Evolutionary conservation across 2,329 filamentous ascomycete species (phyloP).

Genomic region (Exophiala phaeomuriformis): DNA sequence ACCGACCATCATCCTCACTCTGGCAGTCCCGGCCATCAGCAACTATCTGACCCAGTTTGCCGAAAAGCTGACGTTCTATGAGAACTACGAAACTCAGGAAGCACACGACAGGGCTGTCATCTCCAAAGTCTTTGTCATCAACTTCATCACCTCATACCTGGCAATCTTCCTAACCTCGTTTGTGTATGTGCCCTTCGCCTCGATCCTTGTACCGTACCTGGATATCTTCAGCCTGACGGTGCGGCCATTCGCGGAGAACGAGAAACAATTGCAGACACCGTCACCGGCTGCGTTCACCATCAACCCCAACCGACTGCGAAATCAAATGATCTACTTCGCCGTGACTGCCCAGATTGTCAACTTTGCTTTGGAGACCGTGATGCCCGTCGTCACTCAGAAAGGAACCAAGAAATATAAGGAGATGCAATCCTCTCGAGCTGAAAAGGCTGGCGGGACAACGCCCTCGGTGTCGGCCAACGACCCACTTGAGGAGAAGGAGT

Average conservation of each 20-base stretch:
- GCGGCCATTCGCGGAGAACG: slow-evolving; percentile 65
- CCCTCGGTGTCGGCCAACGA: slow-evolving; percentile 53
- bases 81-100: slow-evolving; percentile 88
- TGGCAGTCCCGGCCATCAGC: slow-evolving; percentile 70
- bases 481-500: slow-evolving; percentile 66
- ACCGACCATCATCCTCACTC: slow-evolving; percentile 79
- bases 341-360: slow-evolving; percentile 90
- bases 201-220: slow-evolving; percentile 74
- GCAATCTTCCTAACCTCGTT: slow-evolving; percentile 90
- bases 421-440: slow-evolving; percentile 54
- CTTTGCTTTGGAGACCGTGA: slow-evolving; percentile 72
- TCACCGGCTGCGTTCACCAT: slow-evolving; percentile 62
- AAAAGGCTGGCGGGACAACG: slow-evolving; percentile 49
- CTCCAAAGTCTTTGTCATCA: slow-evolving; percentile 88
- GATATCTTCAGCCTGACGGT: slow-evolving; percentile 72
- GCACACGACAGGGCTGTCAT: slow-evolving; percentile 77
- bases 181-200: slow-evolving; percentile 87
- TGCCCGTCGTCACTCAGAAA: slow-evolving; percentile 76
- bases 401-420: slow-evolving; percentile 72
- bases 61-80: slow-evolving; percentile 66
- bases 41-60: slow-evolving; percentile 69
- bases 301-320: slow-evolving; percentile 72
- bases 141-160: slow-evolving; percentile 93
- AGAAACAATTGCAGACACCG: slow-evolving; percentile 57
- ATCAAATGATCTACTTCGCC: slow-evolving; percentile 93